Evolutionary conservation across 1,284 basidiomycete genomes (phyloP).

Genomic region (Cerioporus squamosus): DNA sequence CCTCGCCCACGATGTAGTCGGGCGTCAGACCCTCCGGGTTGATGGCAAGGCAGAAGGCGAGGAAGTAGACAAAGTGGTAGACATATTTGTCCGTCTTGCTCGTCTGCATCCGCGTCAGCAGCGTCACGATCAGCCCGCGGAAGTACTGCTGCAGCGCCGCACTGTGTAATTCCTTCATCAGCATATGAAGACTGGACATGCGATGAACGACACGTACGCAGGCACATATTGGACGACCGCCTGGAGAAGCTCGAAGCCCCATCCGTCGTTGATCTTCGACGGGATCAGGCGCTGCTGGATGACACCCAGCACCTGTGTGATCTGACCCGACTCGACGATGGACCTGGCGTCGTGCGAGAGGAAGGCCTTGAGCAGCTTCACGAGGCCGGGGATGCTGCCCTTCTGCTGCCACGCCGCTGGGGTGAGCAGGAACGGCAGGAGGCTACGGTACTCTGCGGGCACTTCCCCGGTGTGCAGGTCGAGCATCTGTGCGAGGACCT

Average conservation of each 20-base stretch:
- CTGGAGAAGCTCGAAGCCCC: slow-evolving; percentile 91
- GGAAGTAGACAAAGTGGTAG: slow-evolving; percentile 83
- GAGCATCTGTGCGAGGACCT: slow-evolving; percentile 95
- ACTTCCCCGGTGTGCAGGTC: slow-evolving; percentile 76
- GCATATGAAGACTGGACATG: neutral
- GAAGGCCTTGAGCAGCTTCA: slow-evolving; percentile 88
- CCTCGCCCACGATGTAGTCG: slow-evolving; percentile 75
- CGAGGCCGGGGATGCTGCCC: slow-evolving; percentile 95
- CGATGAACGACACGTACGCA: slow-evolving; percentile 54
- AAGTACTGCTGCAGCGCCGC: slow-evolving; percentile 74
- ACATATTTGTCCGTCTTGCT: slow-evolving; percentile 92
- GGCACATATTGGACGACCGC: slow-evolving; percentile 77
- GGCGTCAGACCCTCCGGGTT: slow-evolving; percentile 75
- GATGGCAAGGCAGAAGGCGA: slow-evolving; percentile 78
- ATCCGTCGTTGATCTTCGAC: slow-evolving; percentile 87
- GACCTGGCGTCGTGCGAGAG: slow-evolving; percentile 70
- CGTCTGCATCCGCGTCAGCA: slow-evolving; percentile 86
- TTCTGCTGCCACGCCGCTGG: slow-evolving; percentile 93
- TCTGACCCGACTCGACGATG: slow-evolving; percentile 78
- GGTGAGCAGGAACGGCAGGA: slow-evolving; percentile 86
- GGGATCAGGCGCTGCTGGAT: slow-evolving; percentile 90
- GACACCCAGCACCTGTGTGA: slow-evolving; percentile 85
- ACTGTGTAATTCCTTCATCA: slow-evolving; percentile 41
- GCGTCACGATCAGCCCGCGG: slow-evolving; percentile 78
- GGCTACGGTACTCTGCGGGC: slow-evolving; percentile 78